These are phyloP conservation scores for Hypoxylon crocopeplum DNA, from an alignment of 495 filamentous ascomycete species.

Conservation along the genomic window DNA sequence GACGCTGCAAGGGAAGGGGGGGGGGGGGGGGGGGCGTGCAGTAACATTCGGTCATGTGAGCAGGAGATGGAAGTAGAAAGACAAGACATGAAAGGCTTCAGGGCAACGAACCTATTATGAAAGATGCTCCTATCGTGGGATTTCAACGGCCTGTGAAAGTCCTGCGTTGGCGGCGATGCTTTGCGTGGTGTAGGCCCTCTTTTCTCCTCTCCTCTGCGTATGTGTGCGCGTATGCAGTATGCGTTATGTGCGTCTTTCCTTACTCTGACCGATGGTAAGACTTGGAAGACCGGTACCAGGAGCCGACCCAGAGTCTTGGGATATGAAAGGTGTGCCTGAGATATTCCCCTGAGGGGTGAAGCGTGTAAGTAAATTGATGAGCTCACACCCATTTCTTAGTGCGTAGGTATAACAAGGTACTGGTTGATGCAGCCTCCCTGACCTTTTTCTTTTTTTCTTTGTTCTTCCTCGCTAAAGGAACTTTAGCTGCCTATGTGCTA, in stretches of 20 bases:
- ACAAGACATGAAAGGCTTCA: slow-evolving; percentile 25
- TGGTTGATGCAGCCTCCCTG: slow-evolving; percentile 31
- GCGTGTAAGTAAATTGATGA: slow-evolving; percentile 32
- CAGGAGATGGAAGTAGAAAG: slow-evolving; percentile 34
- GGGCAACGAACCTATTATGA: slow-evolving; percentile 52
- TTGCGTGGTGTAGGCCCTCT: slow-evolving; percentile 6
- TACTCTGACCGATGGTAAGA: slow-evolving; percentile 14
- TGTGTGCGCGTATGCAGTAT: slow-evolving; percentile 14
- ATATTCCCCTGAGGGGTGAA: slow-evolving; percentile 25
- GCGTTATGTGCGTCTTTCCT: slow-evolving; percentile 23
- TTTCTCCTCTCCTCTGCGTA: slow-evolving; percentile 17
- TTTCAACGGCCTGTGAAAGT: slow-evolving; percentile 11
- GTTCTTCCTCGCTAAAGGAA: slow-evolving; percentile 28
- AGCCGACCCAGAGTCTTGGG: slow-evolving; percentile 27
- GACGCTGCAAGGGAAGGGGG: slow-evolving; percentile 33
- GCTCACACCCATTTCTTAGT: slow-evolving; percentile 37
- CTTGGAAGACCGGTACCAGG: slow-evolving; percentile 15
- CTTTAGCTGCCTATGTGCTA: slow-evolving; percentile 13
- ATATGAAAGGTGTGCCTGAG: slow-evolving; percentile 27
- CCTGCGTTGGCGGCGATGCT: slow-evolving; percentile 11
- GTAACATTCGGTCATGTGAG: slow-evolving; percentile 45
- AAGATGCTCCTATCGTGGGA: slow-evolving; percentile 25
- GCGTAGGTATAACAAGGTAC: slow-evolving; percentile 27
- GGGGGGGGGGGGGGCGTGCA: slow-evolving; percentile 38
- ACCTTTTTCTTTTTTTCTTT: slow-evolving; percentile 31